These are phyloP conservation scores for Rubroboletus pulcherrimus DNA, from an alignment of 768 basidiomycete genomes.

Conservation along the genomic window DNA sequence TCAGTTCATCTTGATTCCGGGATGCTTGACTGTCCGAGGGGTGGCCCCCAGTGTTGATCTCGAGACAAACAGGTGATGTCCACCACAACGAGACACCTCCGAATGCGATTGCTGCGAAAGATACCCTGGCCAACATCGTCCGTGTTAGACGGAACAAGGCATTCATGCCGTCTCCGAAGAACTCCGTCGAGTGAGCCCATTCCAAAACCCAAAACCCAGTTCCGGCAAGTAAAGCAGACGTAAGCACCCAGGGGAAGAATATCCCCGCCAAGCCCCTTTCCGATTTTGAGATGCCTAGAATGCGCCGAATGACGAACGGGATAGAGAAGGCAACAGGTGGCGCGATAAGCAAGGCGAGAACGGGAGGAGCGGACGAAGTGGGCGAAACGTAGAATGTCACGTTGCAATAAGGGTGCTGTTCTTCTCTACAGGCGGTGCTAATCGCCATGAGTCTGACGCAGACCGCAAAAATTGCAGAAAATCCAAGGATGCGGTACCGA, in stretches of 20 bases:
- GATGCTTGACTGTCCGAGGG: slow-evolving; percentile 5
- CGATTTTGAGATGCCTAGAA: slow-evolving; percentile 66
- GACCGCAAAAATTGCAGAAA: slow-evolving; percentile 59
- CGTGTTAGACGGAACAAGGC: slow-evolving; percentile 47
- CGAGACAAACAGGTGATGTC: slow-evolving; percentile 68
- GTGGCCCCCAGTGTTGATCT: slow-evolving; percentile 41
- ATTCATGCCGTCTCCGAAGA: slow-evolving; percentile 41
- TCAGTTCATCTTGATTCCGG: slow-evolving; percentile 26
- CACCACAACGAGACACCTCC: slow-evolving; percentile 68
- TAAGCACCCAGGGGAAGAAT: slow-evolving; percentile 57
- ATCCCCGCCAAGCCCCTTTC: slow-evolving; percentile 67
- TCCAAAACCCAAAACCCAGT: slow-evolving; percentile 78
- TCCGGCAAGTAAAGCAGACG: slow-evolving; percentile 56
- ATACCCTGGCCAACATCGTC: slow-evolving; percentile 58
- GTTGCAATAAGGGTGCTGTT: slow-evolving; percentile 85
- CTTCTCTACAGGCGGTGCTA: slow-evolving; percentile 91
- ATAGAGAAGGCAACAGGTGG: slow-evolving; percentile 52
- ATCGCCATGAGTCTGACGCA: slow-evolving; percentile 73
- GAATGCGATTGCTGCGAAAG: slow-evolving; percentile 48
- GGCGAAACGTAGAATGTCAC: slow-evolving; percentile 87
- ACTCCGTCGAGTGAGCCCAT: slow-evolving; percentile 59
- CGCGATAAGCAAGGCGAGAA: slow-evolving; percentile 53
- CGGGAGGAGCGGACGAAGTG: slow-evolving; percentile 61
- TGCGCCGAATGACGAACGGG: slow-evolving; percentile 52
- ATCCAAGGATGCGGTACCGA: slow-evolving; percentile 70